Evolutionary conservation across 2,329 filamentous ascomycete genomes (phyloP).

Genomic region (Trichoderma sp.): DNA sequence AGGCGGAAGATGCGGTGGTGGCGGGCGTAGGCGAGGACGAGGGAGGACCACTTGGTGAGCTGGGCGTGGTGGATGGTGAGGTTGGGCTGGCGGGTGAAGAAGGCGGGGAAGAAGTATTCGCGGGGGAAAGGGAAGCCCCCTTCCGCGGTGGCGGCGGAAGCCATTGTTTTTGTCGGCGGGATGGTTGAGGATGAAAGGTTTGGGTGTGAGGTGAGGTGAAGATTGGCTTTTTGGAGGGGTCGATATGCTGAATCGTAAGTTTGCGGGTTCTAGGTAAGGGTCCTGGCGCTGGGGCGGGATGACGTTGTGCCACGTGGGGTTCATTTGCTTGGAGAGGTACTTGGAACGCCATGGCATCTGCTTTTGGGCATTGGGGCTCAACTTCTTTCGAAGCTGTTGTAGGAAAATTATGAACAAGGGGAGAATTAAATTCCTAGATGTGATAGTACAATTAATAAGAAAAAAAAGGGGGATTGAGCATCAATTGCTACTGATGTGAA

Average conservation of each 20-base stretch:
- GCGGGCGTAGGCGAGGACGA: conserved; percentile 83
- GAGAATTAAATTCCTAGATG: too few species aligned
- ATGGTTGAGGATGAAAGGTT: too few species aligned
- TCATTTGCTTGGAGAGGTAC: neutral
- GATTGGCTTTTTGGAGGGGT: neutral
- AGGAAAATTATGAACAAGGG: too few species aligned
- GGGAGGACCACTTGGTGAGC: conserved; percentile 80
- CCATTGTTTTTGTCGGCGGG: too few species aligned
- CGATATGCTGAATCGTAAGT: neutral
- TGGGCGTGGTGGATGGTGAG: conserved; percentile 73
- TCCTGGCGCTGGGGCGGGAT: neutral
- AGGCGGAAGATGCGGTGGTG: conserved; percentile 78
- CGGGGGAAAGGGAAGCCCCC: conserved; percentile 62
- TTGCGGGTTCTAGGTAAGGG: neutral
- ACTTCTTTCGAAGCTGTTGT: too few species aligned
- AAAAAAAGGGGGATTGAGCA: too few species aligned
- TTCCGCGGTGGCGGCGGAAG: conserved; percentile 27
- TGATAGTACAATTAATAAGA: too few species aligned
- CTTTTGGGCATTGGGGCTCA: too few species aligned
- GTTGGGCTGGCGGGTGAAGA: conserved; percentile 83
- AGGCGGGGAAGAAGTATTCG: conserved; percentile 77
- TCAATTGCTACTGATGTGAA: too few species aligned
- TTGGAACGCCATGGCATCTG: neutral
- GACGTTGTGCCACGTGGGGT: conserved; percentile 22
- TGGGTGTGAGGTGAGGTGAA: neutral